Evolutionary conservation across 169 alveolate genomes (phyloP).

Genomic region (Plasmodium knowlesi): DNA sequence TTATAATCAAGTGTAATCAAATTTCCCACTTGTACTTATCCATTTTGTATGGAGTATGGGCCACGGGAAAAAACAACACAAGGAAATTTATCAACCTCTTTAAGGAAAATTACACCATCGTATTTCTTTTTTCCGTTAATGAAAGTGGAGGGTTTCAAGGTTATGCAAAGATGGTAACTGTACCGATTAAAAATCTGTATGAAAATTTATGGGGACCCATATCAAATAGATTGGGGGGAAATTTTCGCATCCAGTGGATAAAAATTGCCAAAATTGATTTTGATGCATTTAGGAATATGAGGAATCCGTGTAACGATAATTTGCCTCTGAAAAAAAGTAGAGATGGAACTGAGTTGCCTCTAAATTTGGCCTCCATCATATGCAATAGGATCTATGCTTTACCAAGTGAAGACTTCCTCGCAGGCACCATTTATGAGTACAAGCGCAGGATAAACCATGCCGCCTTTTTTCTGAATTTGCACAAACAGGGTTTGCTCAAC

Average conservation of each 20-base stretch:
- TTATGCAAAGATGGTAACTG: conserved; percentile 83
- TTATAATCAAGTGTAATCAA: conserved; percentile 84
- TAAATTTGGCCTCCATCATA: conserved; percentile 78
- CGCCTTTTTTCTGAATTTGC: conserved; percentile 24
- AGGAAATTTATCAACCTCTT: conserved; percentile 77
- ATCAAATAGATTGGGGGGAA: conserved; percentile 81
- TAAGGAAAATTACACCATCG: conserved; percentile 78
- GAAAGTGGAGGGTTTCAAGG: conserved; percentile 91
- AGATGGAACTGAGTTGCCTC: conserved; percentile 88
- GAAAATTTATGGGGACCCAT: conserved; percentile 86
- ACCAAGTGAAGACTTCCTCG: conserved; percentile 58
- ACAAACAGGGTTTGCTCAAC: conserved; percentile 41
- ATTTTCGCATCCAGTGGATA: conserved; percentile 89
- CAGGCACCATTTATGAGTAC: conserved; percentile 70
- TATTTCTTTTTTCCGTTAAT: conserved; percentile 86
- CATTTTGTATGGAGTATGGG: conserved; percentile 86
- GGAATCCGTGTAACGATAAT: conserved; percentile 86
- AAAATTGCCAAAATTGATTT: conserved; percentile 85
- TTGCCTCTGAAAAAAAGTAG: conserved; percentile 85
- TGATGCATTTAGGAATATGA: conserved; percentile 79
- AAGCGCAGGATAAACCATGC: conserved; percentile 65
- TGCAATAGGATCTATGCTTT: conserved; percentile 75
- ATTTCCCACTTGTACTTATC: conserved; percentile 84
- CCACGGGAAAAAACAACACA: conserved; percentile 84
- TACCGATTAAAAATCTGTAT: conserved; percentile 79